Evolutionary conservation across 2,329 filamentous ascomycete genomes (phyloP).

Genomic region (Erysiphe pulchra): DNA sequence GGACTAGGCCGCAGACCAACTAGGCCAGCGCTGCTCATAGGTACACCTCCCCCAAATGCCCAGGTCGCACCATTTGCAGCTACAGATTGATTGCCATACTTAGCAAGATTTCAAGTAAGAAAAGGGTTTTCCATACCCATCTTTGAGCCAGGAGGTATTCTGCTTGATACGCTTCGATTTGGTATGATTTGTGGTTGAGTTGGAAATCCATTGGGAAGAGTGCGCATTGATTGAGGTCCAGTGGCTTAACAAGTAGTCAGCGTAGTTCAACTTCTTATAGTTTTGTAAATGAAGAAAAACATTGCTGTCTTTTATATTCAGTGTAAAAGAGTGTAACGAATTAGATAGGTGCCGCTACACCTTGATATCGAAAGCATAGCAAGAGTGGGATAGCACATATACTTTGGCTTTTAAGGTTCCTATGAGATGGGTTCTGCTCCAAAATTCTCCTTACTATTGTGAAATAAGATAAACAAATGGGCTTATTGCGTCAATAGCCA

Average conservation of each 20-base stretch:
- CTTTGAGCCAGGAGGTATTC: constrained; percentile 39
- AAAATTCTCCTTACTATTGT: too few relatives aligned
- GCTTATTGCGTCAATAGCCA: too few relatives aligned
- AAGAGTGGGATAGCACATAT: too few relatives aligned
- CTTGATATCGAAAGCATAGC: too few relatives aligned
- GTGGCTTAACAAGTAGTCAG: constrained; percentile 12
- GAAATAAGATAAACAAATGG: too few relatives aligned
- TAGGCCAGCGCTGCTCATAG: constrained; percentile 30
- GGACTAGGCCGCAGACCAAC: constrained; percentile 25
- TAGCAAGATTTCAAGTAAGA: background rate
- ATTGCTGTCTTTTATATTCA: too few relatives aligned
- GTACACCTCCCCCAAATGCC: constrained; percentile 34
- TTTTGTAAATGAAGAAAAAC: too few relatives aligned
- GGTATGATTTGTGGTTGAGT: constrained; percentile 30
- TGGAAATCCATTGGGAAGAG: constrained; percentile 33
- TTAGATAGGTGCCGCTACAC: too few relatives aligned
- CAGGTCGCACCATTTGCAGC: constrained; percentile 20
- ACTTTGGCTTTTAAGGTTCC: too few relatives aligned
- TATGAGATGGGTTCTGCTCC: too few relatives aligned
- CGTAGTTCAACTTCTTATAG: background rate
- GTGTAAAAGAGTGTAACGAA: too few relatives aligned
- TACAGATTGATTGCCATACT: constrained; percentile 9
- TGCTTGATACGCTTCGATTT: constrained; percentile 27
- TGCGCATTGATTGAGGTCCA: constrained; percentile 34
- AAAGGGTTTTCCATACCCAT: constrained; percentile 23